Base-by-base conservation (phyloP, 2,329 filamentous ascomycete species). In the Sporothrix luriei region DNA sequence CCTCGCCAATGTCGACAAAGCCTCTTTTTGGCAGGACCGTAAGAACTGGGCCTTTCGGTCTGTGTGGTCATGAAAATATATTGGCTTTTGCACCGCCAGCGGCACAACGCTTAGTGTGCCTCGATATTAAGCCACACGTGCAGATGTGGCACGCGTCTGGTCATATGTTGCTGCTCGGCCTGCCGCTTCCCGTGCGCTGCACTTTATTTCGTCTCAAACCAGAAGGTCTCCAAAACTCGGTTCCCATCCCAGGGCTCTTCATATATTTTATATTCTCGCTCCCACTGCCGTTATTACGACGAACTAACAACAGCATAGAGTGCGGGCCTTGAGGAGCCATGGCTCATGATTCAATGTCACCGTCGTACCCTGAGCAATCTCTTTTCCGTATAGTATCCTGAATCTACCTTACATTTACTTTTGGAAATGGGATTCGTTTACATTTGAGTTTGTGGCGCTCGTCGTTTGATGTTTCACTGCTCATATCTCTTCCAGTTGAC, bases 91-190 rank as follows among this genome's bases (percentile, higher is more conserved):
- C 13, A 38, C 19, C n/a, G 40, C 16, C 24, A 26, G 13, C 7
- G 9, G 57, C 38, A 38, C 24, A 7, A 38, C 52, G 9, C 7
- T n/a, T 40, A 9, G n/a, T 11, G n/a, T 14, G 7, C 16, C 10
- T 49, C 24, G 24, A 65, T 43, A 68, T 68, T 48, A 46, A 21
- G 16, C 66, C n/a, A 24, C 66, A 59, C 51, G 52, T 68, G 66
- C 21, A 3, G 4, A 10, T 33, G 40, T 38, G 66, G 66, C 66
- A 57, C 66, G 13, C 24, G 16, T 21, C 38, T 9, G 52, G 66
- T 68, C 65, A 68, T 64, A 13, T 48, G 40, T 64, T 33, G 14
- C 40, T 29, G n/a, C 55, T 43, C 43, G 52, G 16, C 52, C 16
- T 33, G 26, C 26, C 2, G 24, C 33, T 33, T 61, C 19, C 55